Percentiles rank a stretch among this genome's conserved stretches.
phyloP scores from a whole-genome alignment of 2,329 filamentous ascomycete species.

The Beauveria bassiana region DNA sequence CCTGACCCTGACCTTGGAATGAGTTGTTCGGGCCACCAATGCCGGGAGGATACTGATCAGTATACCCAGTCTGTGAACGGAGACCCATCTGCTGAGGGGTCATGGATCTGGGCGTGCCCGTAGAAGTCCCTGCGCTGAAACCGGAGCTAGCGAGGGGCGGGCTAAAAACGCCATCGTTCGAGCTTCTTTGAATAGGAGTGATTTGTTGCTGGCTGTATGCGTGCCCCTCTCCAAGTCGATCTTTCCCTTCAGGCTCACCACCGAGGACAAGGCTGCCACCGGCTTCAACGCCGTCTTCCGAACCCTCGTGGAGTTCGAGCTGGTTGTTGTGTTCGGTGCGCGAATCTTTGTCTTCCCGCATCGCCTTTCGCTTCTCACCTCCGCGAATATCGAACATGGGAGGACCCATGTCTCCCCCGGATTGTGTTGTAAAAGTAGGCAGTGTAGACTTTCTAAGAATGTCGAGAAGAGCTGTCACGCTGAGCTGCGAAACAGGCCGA shows the following conservation, averaged over 20 bases:
- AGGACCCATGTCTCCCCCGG: slow-evolving; percentile 36
- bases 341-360: slow-evolving; percentile 64
- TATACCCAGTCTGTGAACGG: slow-evolving; percentile 52
- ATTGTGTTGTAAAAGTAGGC: slow-evolving; percentile 13
- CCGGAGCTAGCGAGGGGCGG: slow-evolving; percentile 38
- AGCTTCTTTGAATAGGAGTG: slow-evolving; percentile 65
- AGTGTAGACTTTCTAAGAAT: slow-evolving; percentile 30
- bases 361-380: slow-evolving; percentile 70
- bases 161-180: slow-evolving; percentile 46
- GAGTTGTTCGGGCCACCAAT: slow-evolving; percentile 39
- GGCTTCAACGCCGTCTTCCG: slow-evolving; percentile 72
- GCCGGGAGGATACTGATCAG: slow-evolving; percentile 53
- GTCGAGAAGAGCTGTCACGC: slow-evolving; percentile 30
- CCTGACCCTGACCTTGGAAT: slow-evolving; percentile 46
- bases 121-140: slow-evolving; percentile 42
- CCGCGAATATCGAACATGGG: slow-evolving; percentile 78
- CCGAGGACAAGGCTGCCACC: slow-evolving; percentile 81
- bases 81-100: slow-evolving; percentile 73
- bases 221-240: slow-evolving; percentile 43
- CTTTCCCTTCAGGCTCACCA: slow-evolving; percentile 82
- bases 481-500: not conserved
- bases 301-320: slow-evolving; percentile 35
- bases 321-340: slow-evolving; percentile 43
- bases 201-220: slow-evolving; percentile 53
- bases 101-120: slow-evolving; percentile 58